phyloP scores from a whole-genome alignment of 768 basidiomycete species.

The Candolleomyces efflorescens region DNA sequence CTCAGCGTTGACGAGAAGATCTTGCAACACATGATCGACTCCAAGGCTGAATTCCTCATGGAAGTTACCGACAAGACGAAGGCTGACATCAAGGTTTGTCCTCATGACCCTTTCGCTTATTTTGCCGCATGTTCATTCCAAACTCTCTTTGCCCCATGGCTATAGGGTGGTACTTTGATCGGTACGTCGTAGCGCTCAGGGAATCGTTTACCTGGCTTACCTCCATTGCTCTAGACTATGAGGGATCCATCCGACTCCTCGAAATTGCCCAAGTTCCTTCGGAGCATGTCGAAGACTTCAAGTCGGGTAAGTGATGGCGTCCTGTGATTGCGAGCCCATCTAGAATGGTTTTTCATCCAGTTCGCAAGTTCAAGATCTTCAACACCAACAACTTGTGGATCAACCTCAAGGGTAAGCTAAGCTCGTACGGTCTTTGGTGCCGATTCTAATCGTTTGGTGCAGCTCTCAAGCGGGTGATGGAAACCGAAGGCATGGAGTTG shows the following conservation, averaged over 20 bases:
- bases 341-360: conserved; percentile 25
- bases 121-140: not conserved
- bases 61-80: conserved; percentile 92
- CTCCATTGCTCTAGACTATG: conserved; percentile 50
- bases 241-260: conserved; percentile 81
- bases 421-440: not conserved
- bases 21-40: conserved; percentile 74
- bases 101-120: not conserved
- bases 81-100: conserved; percentile 44
- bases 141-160: conserved; percentile 40
- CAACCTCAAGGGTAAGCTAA: conserved; percentile 60
- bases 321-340: not conserved
- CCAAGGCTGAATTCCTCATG: conserved; percentile 76
- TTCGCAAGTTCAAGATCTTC: conserved; percentile 92
- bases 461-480: conserved; percentile 91
- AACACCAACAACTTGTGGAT: conserved; percentile 85
- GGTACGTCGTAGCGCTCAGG: conserved; percentile 26
- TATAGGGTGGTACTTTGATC: conserved; percentile 82
- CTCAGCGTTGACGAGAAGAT: conserved; percentile 70
- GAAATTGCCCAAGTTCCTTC: conserved; percentile 94
- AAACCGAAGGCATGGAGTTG: conserved; percentile 78
- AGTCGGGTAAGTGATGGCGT: conserved; percentile 47
- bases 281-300: conserved; percentile 94
- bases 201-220: not conserved
- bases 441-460: conserved; percentile 12